Conservation (phyloP, 805 yeast species). For the Candida golubevii region DNA sequence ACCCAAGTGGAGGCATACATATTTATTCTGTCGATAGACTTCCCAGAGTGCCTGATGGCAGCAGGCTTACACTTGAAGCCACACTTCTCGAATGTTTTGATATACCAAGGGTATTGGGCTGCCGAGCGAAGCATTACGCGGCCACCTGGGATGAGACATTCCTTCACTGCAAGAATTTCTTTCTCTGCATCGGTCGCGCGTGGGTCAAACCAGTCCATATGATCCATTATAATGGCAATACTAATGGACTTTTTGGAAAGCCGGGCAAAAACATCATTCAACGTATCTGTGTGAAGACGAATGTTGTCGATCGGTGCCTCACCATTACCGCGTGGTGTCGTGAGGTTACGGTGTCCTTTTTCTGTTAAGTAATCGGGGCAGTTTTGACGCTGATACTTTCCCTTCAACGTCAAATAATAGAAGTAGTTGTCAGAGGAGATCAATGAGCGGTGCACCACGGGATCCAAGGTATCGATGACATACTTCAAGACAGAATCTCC, state of each 20-base stretch:
- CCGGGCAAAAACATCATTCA: conserved; percentile 70
- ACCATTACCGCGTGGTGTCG: conserved; percentile 23
- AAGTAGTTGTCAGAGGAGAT: conserved; percentile 73
- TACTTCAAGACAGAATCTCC: conserved; percentile 67
- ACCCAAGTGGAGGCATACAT: conserved; percentile 92
- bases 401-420: conserved; percentile 64
- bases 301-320: conserved; percentile 60
- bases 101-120: conserved; percentile 73
- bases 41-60: conserved; percentile 59
- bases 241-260: conserved; percentile 59
- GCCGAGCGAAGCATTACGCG: conserved; percentile 77
- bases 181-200: conserved; percentile 56
- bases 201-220: conserved; percentile 88
- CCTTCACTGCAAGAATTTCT: conserved; percentile 61
- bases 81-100: conserved; percentile 56
- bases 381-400: conserved; percentile 54
- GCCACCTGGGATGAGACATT: conserved; percentile 63
- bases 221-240: conserved; percentile 83
- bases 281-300: conserved; percentile 74
- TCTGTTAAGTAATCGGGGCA: conserved; percentile 74
- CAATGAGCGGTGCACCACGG: conserved; percentile 59
- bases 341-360: conserved; percentile 51
- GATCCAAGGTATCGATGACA: conserved; percentile 75
- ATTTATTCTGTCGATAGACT: conserved; percentile 72
- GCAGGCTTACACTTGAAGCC: conserved; percentile 72